Evolutionary conservation across 331 rosid species (phyloP).

Genomic region (Pyrus hybrid): DNA sequence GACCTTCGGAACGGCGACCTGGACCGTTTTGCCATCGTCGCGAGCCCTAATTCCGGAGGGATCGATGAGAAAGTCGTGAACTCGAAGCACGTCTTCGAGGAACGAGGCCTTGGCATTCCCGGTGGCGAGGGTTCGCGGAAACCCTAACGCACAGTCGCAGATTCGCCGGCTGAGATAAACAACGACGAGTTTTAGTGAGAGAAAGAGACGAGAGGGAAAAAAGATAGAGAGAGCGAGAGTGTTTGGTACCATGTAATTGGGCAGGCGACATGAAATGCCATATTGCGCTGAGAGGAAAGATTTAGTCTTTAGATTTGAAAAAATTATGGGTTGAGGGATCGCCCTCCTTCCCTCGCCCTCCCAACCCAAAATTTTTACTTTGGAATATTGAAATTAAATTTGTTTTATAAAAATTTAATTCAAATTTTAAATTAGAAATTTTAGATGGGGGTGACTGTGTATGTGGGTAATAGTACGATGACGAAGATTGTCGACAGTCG

Average conservation of each 20-base stretch:
- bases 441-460: background rate
- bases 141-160: conserved; percentile 91
- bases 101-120: conserved; percentile 35
- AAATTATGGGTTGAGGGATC: conserved; percentile 45
- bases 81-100: conserved; percentile 32
- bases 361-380: conserved; percentile 29
- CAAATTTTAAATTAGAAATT: background rate
- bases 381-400: background rate
- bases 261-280: conserved; percentile 99
- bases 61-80: conserved; percentile 52
- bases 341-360: background rate
- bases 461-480: background rate
- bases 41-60: conserved; percentile 50
- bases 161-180: conserved; percentile 51
- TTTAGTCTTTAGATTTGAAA: conserved; percentile 46
- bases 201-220: background rate
- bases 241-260: conserved; percentile 87
- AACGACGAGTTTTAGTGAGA: background rate
- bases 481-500: background rate
- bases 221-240: background rate
- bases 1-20: conserved; percentile 73
- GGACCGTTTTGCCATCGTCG: conserved; percentile 34
- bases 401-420: background rate
- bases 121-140: conserved; percentile 49
- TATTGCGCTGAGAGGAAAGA: conserved; percentile 63